Evolutionary conservation across 495 filamentous ascomycete species (phyloP), one percentile per base, ranked within the genome.

Genomic region (Lasiosphaeria miniovina): DNA sequence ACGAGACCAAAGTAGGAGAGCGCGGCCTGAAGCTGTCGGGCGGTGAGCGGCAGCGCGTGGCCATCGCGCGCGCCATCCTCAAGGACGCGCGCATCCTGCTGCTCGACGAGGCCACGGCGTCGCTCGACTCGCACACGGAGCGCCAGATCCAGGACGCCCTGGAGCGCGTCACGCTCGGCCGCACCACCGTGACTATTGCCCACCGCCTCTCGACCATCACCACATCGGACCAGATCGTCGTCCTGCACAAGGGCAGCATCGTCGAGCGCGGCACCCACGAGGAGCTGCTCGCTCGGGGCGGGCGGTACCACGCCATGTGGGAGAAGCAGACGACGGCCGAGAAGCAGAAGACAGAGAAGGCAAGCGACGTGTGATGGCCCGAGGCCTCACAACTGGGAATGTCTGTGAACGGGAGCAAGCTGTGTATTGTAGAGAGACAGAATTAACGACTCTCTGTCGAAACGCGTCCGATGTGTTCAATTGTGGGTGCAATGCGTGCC

Each of bases 41-140:
- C 15, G 93, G 93, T 34, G 93, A 97, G 74, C 95, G 95, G 71
- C 93, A 97, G 73, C 88, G 93, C 35, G 90, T 97, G 38, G 93
- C 93, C 8, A 97, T 97, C 67, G 93, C 93, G 50, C 86, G 93
- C 41, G 95, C 93, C 17, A 94, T 97, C 59, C 79, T 97, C 55
- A 97, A 97, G 73, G 87, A 96, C 63, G 92, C 93, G 34, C 87
- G 88, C 36, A 91, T 97, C 62, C 94, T 97, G 69, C 86, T 97
- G 61, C 78, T 97, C n/a, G 93, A 97, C 69, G 93, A 97, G 73
- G 93, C 93, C 10, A 97, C 93, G 2, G 92, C 93, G 17, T 91
- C 93, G 5, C 80, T 97, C 24, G 93, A 96, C 65, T 91, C 90
- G 2, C 90, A 93, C 61, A 97, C 93, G 3, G 93, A 97, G 72